A percentile compares a stretch with the other conserved stretches of the same genome.
These are phyloP conservation scores for Litchi chinensis DNA, from an alignment of 345 rosid genomes.

Conservation along the genomic window DNA sequence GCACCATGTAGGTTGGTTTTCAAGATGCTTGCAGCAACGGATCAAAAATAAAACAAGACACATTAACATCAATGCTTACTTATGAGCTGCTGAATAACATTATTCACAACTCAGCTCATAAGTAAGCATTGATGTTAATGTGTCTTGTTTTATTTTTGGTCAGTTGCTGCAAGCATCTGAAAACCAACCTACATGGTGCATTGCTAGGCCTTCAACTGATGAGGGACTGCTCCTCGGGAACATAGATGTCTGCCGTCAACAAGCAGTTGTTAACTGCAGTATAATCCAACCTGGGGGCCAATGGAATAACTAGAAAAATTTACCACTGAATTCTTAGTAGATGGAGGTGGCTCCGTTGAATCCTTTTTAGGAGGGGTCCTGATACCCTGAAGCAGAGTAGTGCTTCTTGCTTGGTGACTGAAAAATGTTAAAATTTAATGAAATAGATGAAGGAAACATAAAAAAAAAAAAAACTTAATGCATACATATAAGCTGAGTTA, in stretches of 20 bases:
- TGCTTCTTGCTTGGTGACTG: too few relatives aligned
- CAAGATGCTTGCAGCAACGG: not conserved
- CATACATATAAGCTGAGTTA: too few relatives aligned
- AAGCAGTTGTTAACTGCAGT: constrained; percentile 32
- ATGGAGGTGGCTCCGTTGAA: too few relatives aligned
- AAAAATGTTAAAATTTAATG: too few relatives aligned
- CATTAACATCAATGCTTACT: not conserved
- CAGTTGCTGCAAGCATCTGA: not conserved
- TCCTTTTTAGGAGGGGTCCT: too few relatives aligned
- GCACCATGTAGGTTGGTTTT: constrained; percentile 26
- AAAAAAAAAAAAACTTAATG: too few relatives aligned
- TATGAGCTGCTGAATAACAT: not conserved
- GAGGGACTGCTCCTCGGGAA: constrained; percentile 28
- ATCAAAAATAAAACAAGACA: not conserved
- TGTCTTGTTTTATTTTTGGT: not conserved
- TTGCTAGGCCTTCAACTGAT: constrained; percentile 31
- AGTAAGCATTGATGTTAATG: not conserved
- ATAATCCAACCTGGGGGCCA: constrained; percentile 38
- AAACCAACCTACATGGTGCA: constrained; percentile 27
- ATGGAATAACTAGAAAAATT: not conserved
- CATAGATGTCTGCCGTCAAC: constrained; percentile 35
- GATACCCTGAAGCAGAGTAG: too few relatives aligned
- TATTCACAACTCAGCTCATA: not conserved
- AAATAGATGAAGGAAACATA: too few relatives aligned
- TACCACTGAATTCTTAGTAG: too few relatives aligned